Base-by-base conservation (phyloP, 2,329 filamentous ascomycete genomes). In the Paecilomyces niveus region DNA sequence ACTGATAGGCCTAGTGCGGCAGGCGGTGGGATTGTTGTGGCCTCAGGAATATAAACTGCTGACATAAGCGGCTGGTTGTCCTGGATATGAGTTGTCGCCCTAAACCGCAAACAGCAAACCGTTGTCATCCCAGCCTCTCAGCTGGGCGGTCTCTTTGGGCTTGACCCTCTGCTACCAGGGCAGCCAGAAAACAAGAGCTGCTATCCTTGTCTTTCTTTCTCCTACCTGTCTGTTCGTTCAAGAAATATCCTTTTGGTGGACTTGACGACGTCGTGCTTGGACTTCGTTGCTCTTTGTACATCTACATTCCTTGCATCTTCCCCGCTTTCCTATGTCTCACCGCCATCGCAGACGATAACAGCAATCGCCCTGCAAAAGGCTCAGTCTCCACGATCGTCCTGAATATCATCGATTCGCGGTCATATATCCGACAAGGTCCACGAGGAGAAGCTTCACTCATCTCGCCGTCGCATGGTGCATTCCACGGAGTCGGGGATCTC, bases 401-500 rank as follows among this genome's bases (percentile, higher is more conserved):
- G 15, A 9, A n/a, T 45, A 45, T 18, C n/a, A 45, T 45, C 39
- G 15, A 45, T 45, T 18, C 6, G 15, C 15, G 5, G 7, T 18
- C 39, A 33, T 13, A 35, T 49, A 32, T 45, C n/a, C 11, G 2
- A 33, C 58, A 29, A 24, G 45, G 13, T 32, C n/a, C 53, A 54
- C 59, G 18, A 54, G 18, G n/a, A 9, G 18, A 29, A 18, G 26
- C 26, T 11, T 21, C 26, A 18, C 31, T 13, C n/a, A 13, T 29
- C 56, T 55, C 61, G 57, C 62, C 61, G 61, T 69, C 74, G 72
- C 71, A 76, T 76, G 74, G 74, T 76, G 65, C 69, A 76, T 75
- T 72, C 71, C 62, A 68, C 68, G 61, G 70, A 65, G 70, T 70
- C 70, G 74, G 74, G 66, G 75, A 72, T 77, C 75, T 72, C 65